Evolutionary conservation across 2,329 filamentous ascomycete genomes (phyloP).

Genomic region (Stagonosporopsis cucurbitacearum): DNA sequence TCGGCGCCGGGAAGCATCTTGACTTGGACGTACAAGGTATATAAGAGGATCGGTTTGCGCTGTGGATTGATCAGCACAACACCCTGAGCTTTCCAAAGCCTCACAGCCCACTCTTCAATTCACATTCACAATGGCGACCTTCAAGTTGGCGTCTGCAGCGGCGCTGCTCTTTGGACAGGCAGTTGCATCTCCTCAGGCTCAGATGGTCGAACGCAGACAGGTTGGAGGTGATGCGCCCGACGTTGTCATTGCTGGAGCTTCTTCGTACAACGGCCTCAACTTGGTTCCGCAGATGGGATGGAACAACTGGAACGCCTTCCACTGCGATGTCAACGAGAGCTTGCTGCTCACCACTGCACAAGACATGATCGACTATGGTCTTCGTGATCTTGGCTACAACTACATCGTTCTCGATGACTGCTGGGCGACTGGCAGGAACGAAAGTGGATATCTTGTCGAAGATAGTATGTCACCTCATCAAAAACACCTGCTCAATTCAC

Average conservation of each 20-base stretch:
- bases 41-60: slow-evolving; percentile 8
- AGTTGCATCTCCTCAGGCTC: slow-evolving; percentile 13
- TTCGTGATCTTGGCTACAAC: slow-evolving; percentile 58
- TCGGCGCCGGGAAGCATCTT: slow-evolving; percentile 1
- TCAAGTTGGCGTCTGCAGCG: slow-evolving; percentile 12
- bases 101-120: not conserved
- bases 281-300: slow-evolving; percentile 50
- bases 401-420: slow-evolving; percentile 63
- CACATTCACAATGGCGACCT: slow-evolving; percentile 6
- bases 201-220: slow-evolving; percentile 14
- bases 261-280: slow-evolving; percentile 46
- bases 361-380: slow-evolving; percentile 53
- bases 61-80: slow-evolving; percentile 2
- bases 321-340: slow-evolving; percentile 56
- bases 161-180: slow-evolving; percentile 12
- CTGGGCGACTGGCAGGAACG: slow-evolving; percentile 54
- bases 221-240: slow-evolving; percentile 10
- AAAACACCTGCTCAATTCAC: not conserved
- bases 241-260: slow-evolving; percentile 15
- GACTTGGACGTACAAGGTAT: too few species aligned
- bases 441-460: slow-evolving; percentile 52
- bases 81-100: not conserved
- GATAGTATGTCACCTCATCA: slow-evolving; percentile 36
- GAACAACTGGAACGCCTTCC: slow-evolving; percentile 47
- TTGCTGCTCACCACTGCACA: slow-evolving; percentile 57